Evolutionary conservation across 257 asterid genomes (phyloP).

Genomic region (Solanum rostratum): DNA sequence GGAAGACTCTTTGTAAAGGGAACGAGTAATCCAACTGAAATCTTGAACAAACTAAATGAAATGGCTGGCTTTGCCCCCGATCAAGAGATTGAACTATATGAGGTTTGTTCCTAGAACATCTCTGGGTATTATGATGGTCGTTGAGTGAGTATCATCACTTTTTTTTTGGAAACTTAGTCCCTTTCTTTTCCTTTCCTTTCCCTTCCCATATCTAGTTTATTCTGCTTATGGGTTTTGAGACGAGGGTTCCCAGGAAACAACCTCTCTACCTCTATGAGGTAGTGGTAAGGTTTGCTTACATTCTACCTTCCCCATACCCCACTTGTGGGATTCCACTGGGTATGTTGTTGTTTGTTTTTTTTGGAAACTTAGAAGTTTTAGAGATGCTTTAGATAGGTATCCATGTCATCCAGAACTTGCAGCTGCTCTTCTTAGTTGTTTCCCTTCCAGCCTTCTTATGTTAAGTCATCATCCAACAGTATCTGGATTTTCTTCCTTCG

Average conservation of each 20-base stretch:
- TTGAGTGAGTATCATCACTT: background rate
- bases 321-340: too few species aligned
- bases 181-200: too few species aligned
- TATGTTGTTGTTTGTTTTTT: too few species aligned
- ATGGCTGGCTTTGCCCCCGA: conserved; percentile 85
- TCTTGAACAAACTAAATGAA: conserved; percentile 54
- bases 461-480: background rate
- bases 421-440: background rate
- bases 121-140: background rate
- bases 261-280: too few species aligned
- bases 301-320: too few species aligned
- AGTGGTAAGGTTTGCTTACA: too few species aligned
- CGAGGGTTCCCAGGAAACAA: too few species aligned
- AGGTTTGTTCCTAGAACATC: conserved; percentile 34
- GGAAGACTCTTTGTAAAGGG: conserved; percentile 79
- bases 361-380: background rate
- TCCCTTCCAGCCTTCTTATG: background rate
- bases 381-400: background rate
- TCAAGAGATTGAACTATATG: conserved; percentile 85
- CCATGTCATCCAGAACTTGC: background rate
- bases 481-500: background rate
- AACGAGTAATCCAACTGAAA: conserved; percentile 63
- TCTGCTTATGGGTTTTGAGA: too few species aligned
- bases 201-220: too few species aligned
- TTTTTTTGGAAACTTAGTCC: too few species aligned